Evolutionary conservation across 2,329 filamentous ascomycete genomes (phyloP), one percentile per base, ranked within the genome.

Genomic region (Akanthomyces uredinophilus): DNA sequence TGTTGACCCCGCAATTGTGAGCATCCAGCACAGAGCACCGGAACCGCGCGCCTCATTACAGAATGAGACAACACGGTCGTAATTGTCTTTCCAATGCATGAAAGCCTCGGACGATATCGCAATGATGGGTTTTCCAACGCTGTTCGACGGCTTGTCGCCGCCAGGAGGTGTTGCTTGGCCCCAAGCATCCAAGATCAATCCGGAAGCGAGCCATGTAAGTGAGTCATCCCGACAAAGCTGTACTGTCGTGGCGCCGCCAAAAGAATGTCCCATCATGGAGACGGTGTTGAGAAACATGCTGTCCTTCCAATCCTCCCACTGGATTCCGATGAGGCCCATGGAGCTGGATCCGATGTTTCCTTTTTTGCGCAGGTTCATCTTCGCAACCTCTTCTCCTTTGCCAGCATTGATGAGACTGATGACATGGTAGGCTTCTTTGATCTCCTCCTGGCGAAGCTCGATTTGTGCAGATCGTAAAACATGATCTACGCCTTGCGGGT

Each of bases 21-120:
- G 71, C 71, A 83, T 79, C 80, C 81, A 84, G 51, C 76, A 78
- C 1, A 76, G 72, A 2, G 72, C 72, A 13, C 78, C 78, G 10
- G 78, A 75, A 11, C 77, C 76, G 44, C 75, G 78, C 4, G 78
- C 82, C 71, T 89, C 85, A 27, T 80, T 73, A 69, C 85, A 83
- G 18, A 89, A 74, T 0, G 77, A 75, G 64, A 81, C 77, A 11
- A 88, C 78, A 41, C 81, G 78, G 46, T 83, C 74, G 68, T 87
- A 87, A 64, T 89, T 90, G 2, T 79, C 77, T 24, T 82, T 79
- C 87, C 87, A 89, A 72, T 89, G 87, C 78, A 88, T 88, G 73
- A 89, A 89, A 0, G 85, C 87, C 71, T 90, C 87, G 6, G 81
- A 84, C 54, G 87, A 87, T 68, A 90, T 85, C 3, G 82, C 83